Conservation (phyloP, 225 moss, liverwort and hornwort species). For the Pseudisothecium myosuroides region DNA sequence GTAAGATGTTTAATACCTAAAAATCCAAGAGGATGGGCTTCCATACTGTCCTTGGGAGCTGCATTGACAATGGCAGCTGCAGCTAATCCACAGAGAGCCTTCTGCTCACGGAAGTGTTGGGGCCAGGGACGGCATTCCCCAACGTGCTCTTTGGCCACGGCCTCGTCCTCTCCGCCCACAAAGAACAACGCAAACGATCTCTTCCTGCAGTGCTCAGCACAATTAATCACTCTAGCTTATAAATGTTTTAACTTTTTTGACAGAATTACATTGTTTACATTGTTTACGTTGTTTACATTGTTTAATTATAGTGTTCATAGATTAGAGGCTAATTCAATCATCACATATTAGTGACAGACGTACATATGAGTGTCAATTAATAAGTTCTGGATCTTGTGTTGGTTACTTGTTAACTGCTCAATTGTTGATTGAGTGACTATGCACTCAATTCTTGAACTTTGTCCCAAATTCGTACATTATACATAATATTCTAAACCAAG, state of each 20-base stretch:
- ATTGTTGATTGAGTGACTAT: neutral
- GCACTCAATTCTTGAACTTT: neutral
- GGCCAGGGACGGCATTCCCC: constrained; percentile 48
- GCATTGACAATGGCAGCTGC: constrained; percentile 35
- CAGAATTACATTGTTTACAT: too few relatives aligned
- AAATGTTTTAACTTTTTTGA: neutral
- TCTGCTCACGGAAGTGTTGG: constrained; percentile 41
- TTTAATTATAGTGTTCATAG: neutral
- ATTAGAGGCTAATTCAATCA: neutral
- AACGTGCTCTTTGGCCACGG: constrained; percentile 34
- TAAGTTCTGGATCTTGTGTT: neutral
- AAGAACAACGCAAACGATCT: constrained; percentile 50
- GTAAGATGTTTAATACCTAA: neutral
- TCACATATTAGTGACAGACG: neutral
- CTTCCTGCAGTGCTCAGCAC: constrained; percentile 12
- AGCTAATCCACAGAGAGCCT: constrained; percentile 39
- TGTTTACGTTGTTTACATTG: too few relatives aligned
- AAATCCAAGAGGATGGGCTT: neutral
- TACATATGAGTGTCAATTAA: neutral
- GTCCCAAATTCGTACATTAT: neutral
- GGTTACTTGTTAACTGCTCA: neutral
- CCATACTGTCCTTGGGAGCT: neutral
- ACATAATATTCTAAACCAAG: neutral
- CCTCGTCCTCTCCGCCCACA: constrained; percentile 30
- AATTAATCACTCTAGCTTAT: neutral